Evolutionary conservation across 352 stramenopile genomes (phyloP).

Genomic region (Thraustochytrium sp.): DNA sequence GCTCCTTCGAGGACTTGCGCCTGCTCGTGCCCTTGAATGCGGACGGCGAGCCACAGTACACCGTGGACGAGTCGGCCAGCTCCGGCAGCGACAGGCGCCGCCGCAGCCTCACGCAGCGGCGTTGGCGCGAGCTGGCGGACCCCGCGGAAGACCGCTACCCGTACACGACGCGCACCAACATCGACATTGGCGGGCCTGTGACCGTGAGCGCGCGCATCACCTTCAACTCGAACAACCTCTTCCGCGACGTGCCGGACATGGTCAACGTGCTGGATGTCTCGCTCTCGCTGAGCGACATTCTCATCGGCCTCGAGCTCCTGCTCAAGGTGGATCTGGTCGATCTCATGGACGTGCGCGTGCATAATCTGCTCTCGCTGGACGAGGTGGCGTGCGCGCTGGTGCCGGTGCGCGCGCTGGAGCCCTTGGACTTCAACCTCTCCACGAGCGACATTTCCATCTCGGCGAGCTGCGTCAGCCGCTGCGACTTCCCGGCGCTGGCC

Average conservation of each 20-base stretch:
- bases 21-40: neutral
- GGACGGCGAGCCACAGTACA: neutral
- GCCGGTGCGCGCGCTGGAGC: neutral
- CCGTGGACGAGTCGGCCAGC: neutral
- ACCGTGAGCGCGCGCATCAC: neutral
- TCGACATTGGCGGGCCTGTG: neutral
- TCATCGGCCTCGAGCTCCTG: neutral
- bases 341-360: neutral
- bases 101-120: too few species aligned
- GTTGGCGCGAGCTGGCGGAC: too few species aligned
- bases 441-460: neutral
- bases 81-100: too few species aligned
- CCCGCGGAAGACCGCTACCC: neutral
- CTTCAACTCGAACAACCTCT: slow-evolving; percentile 24
- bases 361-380: neutral
- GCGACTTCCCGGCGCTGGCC: slow-evolving; percentile 27
- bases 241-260: slow-evolving; percentile 16
- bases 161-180: slow-evolving; percentile 12
- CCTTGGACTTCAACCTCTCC: slow-evolving; percentile 16
- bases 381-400: slow-evolving; percentile 20
- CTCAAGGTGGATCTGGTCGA: slow-evolving; percentile 16
- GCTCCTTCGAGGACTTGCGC: neutral
- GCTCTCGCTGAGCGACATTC: neutral
- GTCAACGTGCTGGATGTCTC: slow-evolving; percentile 16
- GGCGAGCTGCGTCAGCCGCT: neutral